Percentiles rank a stretch among this genome's conserved stretches.
Evolutionary conservation across 2,329 filamentous ascomycete genomes (phyloP).

Genomic region (Cercospora sp.): DNA sequence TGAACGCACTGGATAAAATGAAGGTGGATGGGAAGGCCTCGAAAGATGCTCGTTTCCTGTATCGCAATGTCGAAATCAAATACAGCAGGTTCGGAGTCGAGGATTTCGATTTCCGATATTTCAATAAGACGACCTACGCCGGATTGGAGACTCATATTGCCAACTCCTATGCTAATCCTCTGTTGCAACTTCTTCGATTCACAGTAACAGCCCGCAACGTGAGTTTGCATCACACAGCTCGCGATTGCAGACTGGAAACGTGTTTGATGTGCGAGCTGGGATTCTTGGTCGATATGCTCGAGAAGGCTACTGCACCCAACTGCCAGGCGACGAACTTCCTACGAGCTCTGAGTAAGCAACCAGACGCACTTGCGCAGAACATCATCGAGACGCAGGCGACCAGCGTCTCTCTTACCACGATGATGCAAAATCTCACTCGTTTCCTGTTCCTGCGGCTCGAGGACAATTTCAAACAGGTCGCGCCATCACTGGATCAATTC

Average conservation of each 20-base stretch:
- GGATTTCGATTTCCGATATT: conserved; percentile 97
- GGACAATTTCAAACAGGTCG: conserved; percentile 60
- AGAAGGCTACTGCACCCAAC: conserved; percentile 90
- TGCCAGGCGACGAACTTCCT: conserved; percentile 95
- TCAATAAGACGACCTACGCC: conserved; percentile 89
- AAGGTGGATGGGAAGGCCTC: conserved; percentile 71
- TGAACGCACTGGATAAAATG: conserved; percentile 65
- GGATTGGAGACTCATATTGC: conserved; percentile 94
- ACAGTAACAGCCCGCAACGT: conserved; percentile 85
- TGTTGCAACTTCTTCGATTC: conserved; percentile 89
- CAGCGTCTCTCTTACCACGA: conserved; percentile 70
- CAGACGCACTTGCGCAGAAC: conserved; percentile 73
- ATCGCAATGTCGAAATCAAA: conserved; percentile 94
- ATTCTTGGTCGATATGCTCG: conserved; percentile 95
- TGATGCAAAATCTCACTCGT: conserved; percentile 82
- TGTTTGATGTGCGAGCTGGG: conserved; percentile 93
- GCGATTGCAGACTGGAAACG: conserved; percentile 75
- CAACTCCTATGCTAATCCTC: conserved; percentile 92
- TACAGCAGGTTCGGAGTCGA: conserved; percentile 99
- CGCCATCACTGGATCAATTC: conserved; percentile 58
- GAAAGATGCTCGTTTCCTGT: conserved; percentile 82
- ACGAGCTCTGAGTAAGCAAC: conserved; percentile 81
- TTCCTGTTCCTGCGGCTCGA: conserved; percentile 79
- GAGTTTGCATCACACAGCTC: conserved; percentile 84
- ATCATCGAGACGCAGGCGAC: conserved; percentile 81